phyloP scores from a whole-genome alignment of 495 filamentous ascomycete species.

The Neurospora africana region DNA sequence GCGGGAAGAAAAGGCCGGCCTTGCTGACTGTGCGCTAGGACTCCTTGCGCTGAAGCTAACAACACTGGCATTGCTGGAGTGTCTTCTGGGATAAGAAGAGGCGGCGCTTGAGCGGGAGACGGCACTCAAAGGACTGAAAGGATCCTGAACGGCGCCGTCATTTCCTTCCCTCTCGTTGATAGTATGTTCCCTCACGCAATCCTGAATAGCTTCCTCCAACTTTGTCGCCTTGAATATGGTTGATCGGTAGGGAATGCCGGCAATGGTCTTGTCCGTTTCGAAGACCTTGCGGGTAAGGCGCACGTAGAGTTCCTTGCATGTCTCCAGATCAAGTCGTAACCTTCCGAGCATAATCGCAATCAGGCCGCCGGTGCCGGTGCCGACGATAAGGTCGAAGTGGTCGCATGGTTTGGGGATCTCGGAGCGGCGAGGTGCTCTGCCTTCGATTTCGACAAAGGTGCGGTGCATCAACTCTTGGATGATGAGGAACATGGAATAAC shows the following conservation, averaged over 20 bases:
- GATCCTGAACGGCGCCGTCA: constrained; percentile 31
- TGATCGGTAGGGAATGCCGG: constrained; percentile 83
- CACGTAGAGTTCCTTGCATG: constrained; percentile 92
- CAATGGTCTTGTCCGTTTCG: constrained; percentile 95
- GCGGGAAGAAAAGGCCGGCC: constrained; percentile 34
- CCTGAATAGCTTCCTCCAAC: constrained; percentile 85
- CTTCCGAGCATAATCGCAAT: constrained; percentile 96
- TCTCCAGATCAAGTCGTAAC: constrained; percentile 83
- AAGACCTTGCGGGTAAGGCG: constrained; percentile 90
- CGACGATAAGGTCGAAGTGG: constrained; percentile 92
- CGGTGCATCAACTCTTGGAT: constrained; percentile 94
- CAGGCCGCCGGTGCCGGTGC: constrained; percentile 87
- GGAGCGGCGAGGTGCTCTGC: constrained; percentile 68
- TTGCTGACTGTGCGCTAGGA: constrained; percentile 25
- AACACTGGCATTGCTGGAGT: constrained; percentile 51
- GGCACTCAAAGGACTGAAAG: constrained; percentile 19
- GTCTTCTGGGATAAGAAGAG: constrained; percentile 26
- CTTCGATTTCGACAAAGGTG: constrained; percentile 77
- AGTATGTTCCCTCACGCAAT: constrained; percentile 81
- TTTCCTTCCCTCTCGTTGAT: constrained; percentile 74
- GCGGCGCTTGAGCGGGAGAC: constrained; percentile 30
- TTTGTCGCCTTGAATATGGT: constrained; percentile 95
- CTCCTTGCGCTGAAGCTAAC: constrained; percentile 48
- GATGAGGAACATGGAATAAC: constrained; percentile 93
- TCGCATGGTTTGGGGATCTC: constrained; percentile 97